These are phyloP conservation scores for Coemansia brasiliensis DNA, from an alignment of 192 early-diverging fungal species.

Conservation along the genomic window DNA sequence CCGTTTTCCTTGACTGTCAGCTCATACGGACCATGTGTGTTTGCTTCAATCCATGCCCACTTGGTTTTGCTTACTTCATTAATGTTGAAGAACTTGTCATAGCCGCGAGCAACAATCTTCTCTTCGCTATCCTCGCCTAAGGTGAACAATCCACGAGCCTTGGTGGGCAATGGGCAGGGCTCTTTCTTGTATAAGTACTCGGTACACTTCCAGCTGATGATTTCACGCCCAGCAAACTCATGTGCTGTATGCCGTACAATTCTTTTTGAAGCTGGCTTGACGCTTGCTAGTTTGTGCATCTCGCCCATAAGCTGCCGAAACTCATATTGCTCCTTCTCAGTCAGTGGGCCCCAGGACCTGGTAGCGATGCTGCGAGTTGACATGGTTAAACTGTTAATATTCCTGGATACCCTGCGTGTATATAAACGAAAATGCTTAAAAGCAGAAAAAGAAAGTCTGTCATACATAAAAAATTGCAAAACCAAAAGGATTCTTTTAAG, in stretches of 20 bases:
- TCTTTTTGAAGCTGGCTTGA: constrained; percentile 27
- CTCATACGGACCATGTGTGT: constrained; percentile 86
- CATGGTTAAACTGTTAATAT: constrained; percentile 5
- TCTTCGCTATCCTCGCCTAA: constrained; percentile 14
- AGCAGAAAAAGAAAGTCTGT: no score
- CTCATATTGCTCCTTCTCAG: constrained; percentile 24
- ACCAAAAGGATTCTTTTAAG: no score
- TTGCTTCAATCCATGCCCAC: constrained; percentile 57
- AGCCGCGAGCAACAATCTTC: constrained; percentile 79
- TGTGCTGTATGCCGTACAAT: constrained; percentile 32
- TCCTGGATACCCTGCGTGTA: neutral
- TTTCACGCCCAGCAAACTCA: constrained; percentile 22
- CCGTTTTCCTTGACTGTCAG: constrained; percentile 96
- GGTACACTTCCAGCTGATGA: constrained; percentile 65
- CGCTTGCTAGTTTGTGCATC: constrained; percentile 21
- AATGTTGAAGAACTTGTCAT: constrained; percentile 97
- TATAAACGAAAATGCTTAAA: no score
- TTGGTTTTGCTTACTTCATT: constrained; percentile 63
- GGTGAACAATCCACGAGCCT: constrained; percentile 85
- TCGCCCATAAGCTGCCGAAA: constrained; percentile 28
- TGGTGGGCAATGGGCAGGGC: constrained; percentile 63
- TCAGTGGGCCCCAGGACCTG: constrained; percentile 11
- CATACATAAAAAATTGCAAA: neutral
- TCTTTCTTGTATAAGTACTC: constrained; percentile 71
- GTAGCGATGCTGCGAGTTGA: neutral